These are phyloP conservation scores for Verticillium nubilum DNA, from an alignment of 2,329 filamentous ascomycete genomes.

Conservation along the genomic window DNA sequence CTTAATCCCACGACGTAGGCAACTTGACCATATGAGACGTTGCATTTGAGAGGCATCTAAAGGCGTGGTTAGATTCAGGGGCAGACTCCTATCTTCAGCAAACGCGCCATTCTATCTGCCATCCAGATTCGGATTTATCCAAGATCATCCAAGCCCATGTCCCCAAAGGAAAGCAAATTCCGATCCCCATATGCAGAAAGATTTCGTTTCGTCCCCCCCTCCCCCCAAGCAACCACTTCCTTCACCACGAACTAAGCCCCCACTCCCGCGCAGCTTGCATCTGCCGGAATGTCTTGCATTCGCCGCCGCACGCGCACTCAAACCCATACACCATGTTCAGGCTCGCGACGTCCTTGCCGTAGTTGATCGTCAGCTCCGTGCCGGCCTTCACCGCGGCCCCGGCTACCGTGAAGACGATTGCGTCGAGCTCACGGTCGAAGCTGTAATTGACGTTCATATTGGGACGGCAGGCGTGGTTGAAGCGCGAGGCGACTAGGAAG, in stretches of 20 bases:
- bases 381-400: slow-evolving; percentile 29
- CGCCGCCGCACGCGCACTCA: slow-evolving; percentile 39
- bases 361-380: slow-evolving; percentile 46
- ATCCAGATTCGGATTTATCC: neutral
- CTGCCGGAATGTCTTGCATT: neutral
- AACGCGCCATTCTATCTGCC: neutral
- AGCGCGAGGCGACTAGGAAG: slow-evolving; percentile 46
- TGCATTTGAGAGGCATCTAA: too few species aligned
- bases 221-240: neutral
- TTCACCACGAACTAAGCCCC: neutral
- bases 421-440: slow-evolving; percentile 26
- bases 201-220: neutral
- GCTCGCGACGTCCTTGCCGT: slow-evolving; percentile 29
- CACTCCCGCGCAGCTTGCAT: neutral
- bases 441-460: slow-evolving; percentile 36
- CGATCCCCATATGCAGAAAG: neutral
- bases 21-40: too few species aligned
- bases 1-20: too few species aligned
- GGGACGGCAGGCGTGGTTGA: slow-evolving; percentile 52
- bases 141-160: neutral
- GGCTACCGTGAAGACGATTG: slow-evolving; percentile 35
- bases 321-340: slow-evolving; percentile 46
- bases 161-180: neutral
- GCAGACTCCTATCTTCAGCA: too few species aligned
- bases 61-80: too few species aligned